phyloP scores from a whole-genome alignment of 176 grass and related monocot genomes.

The Oryza brachyantha region DNA sequence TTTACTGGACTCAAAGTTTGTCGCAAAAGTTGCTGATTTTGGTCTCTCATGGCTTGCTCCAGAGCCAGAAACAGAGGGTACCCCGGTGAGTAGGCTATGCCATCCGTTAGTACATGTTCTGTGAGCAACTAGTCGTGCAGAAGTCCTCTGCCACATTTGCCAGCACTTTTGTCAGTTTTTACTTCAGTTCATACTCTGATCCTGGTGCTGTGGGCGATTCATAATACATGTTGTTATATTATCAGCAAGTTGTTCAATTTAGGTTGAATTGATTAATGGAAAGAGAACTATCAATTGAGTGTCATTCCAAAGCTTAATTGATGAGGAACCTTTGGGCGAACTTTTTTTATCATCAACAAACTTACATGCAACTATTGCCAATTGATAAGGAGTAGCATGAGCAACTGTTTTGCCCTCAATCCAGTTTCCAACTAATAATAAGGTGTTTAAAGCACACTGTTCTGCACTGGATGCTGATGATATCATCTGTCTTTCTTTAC shows the following conservation, averaged over 20 bases:
- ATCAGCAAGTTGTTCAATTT: neutral
- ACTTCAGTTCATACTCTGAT: too few relatives aligned
- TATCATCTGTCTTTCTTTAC: neutral
- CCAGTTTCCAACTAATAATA: neutral
- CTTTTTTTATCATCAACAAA: neutral
- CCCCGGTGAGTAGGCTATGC: conserved; percentile 51
- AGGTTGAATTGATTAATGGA: neutral
- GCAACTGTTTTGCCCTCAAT: neutral
- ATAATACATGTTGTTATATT: neutral
- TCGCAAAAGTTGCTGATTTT: conserved; percentile 78
- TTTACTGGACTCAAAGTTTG: conserved; percentile 60
- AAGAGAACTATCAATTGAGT: neutral
- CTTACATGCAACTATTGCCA: neutral
- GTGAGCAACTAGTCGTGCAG: neutral
- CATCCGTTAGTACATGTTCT: neutral
- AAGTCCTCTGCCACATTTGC: neutral
- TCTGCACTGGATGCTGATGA: neutral
- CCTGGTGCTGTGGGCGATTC: neutral
- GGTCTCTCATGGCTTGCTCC: conserved; percentile 68
- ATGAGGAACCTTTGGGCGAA: neutral
- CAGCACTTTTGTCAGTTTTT: neutral
- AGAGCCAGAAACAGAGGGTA: conserved; percentile 51
- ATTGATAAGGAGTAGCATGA: neutral
- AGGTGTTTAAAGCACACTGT: neutral
- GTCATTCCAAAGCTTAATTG: neutral